phyloP scores from a whole-genome alignment of 768 basidiomycete genomes.

The Pleurotus tuber-regium region DNA sequence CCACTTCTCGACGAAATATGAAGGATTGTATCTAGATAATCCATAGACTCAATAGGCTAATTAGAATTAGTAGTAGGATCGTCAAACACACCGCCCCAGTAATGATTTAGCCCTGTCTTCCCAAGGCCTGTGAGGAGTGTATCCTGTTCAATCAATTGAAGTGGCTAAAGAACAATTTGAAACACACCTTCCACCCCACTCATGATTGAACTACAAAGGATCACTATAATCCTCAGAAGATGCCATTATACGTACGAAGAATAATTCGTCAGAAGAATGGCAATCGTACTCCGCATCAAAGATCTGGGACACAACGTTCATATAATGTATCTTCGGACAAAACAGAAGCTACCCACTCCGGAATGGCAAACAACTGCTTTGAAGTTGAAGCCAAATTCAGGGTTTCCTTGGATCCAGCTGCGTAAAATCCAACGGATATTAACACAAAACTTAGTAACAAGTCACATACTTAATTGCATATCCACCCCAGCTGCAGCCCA shows the following conservation, averaged over 20 bases:
- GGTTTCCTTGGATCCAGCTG: conserved; percentile 95
- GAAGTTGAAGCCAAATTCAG: conserved; percentile 84
- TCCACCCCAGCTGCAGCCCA: conserved; percentile 85
- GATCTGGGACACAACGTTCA: conserved; percentile 38
- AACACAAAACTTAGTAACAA: conserved; percentile 12
- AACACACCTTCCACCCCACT: conserved; percentile 66
- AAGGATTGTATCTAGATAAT: conserved; percentile 62
- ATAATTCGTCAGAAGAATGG: conserved; percentile 87
- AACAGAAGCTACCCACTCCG: conserved; percentile 48
- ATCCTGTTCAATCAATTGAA: too few species aligned
- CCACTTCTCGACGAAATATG: conserved; percentile 82
- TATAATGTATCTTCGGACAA: background rate
- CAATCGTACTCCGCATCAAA: conserved; percentile 79
- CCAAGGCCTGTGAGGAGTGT: conserved; percentile 75
- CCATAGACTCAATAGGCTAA: background rate
- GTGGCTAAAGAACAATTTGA: background rate
- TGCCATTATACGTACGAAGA: conserved; percentile 88
- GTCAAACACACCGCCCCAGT: conserved; percentile 48
- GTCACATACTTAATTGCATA: conserved; percentile 80
- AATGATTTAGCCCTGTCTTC: conserved; percentile 52
- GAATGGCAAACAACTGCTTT: conserved; percentile 93
- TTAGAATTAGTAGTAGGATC: background rate
- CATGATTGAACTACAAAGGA: conserved; percentile 69
- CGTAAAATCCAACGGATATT: background rate
- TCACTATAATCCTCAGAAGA: background rate